phyloP scores from a whole-genome alignment of 345 rosid species.

The Erodium maritimum region DNA sequence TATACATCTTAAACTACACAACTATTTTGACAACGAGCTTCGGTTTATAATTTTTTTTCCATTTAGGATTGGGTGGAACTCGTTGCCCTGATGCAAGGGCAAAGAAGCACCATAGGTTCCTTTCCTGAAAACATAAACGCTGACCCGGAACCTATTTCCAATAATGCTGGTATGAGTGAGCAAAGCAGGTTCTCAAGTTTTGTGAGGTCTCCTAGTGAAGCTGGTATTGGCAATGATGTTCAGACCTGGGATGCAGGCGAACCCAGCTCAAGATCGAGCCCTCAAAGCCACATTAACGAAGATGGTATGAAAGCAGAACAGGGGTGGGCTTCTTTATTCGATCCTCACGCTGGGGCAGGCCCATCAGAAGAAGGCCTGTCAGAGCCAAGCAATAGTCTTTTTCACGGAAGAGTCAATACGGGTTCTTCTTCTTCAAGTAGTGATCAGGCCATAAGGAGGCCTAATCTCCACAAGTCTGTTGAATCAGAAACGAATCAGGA shows the following conservation, averaged over 20 bases:
- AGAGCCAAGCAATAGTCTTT: conserved; percentile 22
- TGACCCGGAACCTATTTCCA: conserved; percentile 40
- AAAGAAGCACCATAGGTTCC: conserved; percentile 30
- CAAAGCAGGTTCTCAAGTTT: conserved; percentile 29
- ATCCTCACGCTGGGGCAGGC: conserved; percentile 21
- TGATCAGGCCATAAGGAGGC: conserved; percentile 32
- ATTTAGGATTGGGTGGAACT: conserved; percentile 11
- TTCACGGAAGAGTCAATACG: conserved; percentile 21
- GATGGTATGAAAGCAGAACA: conserved; percentile 41
- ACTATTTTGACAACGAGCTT: neutral
- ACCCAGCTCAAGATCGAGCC: conserved; percentile 35
- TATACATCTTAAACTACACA: neutral
- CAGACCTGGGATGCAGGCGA: conserved; percentile 57
- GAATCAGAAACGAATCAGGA: conserved; percentile 17
- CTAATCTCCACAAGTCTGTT: conserved; percentile 18
- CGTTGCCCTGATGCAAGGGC: conserved; percentile 52
- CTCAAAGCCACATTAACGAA: conserved; percentile 31
- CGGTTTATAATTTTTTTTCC: neutral
- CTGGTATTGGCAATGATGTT: conserved; percentile 22
- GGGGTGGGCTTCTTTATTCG: conserved; percentile 23
- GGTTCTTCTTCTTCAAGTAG: conserved; percentile 23
- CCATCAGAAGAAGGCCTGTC: conserved; percentile 39
- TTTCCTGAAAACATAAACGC: conserved; percentile 38
- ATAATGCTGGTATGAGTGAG: conserved; percentile 22
- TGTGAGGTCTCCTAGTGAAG: conserved; percentile 20